Evolutionary conservation across 2,329 filamentous ascomycete genomes (phyloP), one percentile per base, ranked within the genome.

Genomic region (Albifimbria verrucaria): DNA sequence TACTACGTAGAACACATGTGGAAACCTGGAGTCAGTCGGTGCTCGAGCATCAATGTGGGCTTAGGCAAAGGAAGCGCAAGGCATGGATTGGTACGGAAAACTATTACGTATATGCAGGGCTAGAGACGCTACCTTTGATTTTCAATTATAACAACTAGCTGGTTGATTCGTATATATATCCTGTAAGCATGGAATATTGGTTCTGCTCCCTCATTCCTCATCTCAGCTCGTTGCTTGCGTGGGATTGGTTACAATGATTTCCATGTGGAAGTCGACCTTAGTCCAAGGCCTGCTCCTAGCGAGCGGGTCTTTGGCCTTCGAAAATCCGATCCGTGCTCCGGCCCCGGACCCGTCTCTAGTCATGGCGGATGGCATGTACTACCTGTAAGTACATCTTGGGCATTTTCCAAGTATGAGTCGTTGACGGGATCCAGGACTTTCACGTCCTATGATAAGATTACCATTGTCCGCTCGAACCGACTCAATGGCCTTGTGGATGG

Each of bases 401-500:
- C 12, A 12, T 15, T 39, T 39, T 6, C 5, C 12, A 39, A 15
- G 6, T 17, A 12, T 39, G 15, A n/a, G 32, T n/a, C 5, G 11
- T 39, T 39, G 12, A 39, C 32, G 18, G 12, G 5, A n/a, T 12
- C 11, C 32, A 44, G 42, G 7, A 44, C 42, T 12, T 44, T 44
- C 42, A 44, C 42, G 5, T 44, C 42, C 22, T 44, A 44, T 20
- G 15, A 44, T 20, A 44, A 20, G 22, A 44, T 44, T 20, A 44
- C 42, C 42, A 44, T 44, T 44, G 42, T 44, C 42, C 42, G 42
- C 42, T 44, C 42, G 12, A 20, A 44, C 7, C 18, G n/a, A 20
- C 42, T 44, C 42, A 44, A 44, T 44, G 54, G 36, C 3, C 23
- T 56, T 7, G 18, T 50, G 4, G 39, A 54, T 7, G 54, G 54